Conservation (phyloP, 192 early-diverging fungal genomes). For the Coemansia sp. region DNA sequence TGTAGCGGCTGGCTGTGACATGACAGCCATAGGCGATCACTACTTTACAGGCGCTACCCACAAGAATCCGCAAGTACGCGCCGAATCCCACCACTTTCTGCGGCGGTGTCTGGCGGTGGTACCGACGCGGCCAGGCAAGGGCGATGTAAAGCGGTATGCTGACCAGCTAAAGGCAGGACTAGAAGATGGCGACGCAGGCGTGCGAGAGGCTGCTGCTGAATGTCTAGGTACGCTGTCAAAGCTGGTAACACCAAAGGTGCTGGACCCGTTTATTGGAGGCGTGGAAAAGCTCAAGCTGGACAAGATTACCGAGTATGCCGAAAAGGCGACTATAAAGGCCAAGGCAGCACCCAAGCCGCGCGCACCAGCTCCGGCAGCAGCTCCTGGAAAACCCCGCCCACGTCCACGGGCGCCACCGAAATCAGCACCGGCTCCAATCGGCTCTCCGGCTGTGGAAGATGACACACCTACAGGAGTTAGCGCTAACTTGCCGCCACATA, state of each 20-base stretch:
- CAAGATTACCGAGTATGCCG: slow-evolving; percentile 86
- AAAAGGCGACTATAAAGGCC: slow-evolving; percentile 81
- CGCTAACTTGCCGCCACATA: slow-evolving; percentile 50
- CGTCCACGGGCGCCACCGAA: slow-evolving; percentile 18
- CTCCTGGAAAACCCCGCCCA: slow-evolving; percentile 20
- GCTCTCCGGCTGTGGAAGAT: slow-evolving; percentile 2
- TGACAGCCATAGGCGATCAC: slow-evolving; percentile 77
- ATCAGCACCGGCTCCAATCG: neutral
- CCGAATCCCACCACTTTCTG: slow-evolving; percentile 74
- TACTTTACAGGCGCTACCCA: slow-evolving; percentile 66
- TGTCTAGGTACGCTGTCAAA: slow-evolving; percentile 89
- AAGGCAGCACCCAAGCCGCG: slow-evolving; percentile 57
- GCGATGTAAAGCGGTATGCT: slow-evolving; percentile 74
- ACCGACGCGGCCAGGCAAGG: slow-evolving; percentile 69
- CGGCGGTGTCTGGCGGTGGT: slow-evolving; percentile 73
- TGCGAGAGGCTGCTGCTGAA: slow-evolving; percentile 82
- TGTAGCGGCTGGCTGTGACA: slow-evolving; percentile 50
- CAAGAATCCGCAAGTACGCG: slow-evolving; percentile 92
- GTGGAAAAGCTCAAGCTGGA: slow-evolving; percentile 85
- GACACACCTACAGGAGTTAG: slow-evolving; percentile 20
- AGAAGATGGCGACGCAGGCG: slow-evolving; percentile 81
- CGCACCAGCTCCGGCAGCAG: slow-evolving; percentile 18
- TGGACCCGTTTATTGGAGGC: slow-evolving; percentile 73
- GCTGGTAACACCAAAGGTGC: slow-evolving; percentile 74
- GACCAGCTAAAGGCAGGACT: slow-evolving; percentile 76